Base-by-base conservation (phyloP, 2,329 filamentous ascomycete species). In the Paecilomyces variotii region DNA sequence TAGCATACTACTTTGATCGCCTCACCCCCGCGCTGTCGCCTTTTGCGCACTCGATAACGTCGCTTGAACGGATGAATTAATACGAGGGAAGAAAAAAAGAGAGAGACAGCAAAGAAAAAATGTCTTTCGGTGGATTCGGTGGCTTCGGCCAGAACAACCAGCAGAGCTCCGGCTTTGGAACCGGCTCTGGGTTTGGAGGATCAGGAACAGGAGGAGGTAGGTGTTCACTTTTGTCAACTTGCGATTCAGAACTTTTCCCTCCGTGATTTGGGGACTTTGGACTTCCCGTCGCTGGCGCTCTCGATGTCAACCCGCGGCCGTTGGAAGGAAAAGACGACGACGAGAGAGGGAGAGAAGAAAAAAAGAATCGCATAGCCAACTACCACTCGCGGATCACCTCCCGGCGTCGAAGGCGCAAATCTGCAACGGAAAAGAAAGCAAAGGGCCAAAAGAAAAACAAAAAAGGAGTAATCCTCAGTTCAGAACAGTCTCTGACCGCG, bases 91-190 rank as follows among this genome's bases (percentile, higher is more conserved):
- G 28, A 30, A 32, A 32, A 19, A 32, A 32, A 32, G 30, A 62
- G 59, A 63, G 59, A 64, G 60, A 63, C 64, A 62, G 62, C 65
- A 73, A 64, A 60, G 30, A 39, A n/a, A 39, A 45, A 45, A 75
- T 74, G 71, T 75, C 72, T 65, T 72, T 72, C 66, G 76, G 78
- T 63, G 80, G 80, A 67, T 79, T 80, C 69, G 76, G 78, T 67
- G 81, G 83, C 78, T 87, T 87, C 74, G 84, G 84, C 75, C 79
- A 81, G 68, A 81, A 80, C 62, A 84, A 81, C 70, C 74, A 76
- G 66, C 72, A 77, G 74, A 79, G 69, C 63, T 69, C 71, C 56
- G 70, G 68, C 63, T 74, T 74, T 66, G 74, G 74, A 51, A 64
- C 72, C 55, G 71, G 71, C 60, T 67, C 70, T 67, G 70, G 65